Evolutionary conservation across 225 moss, liverwort and hornwort genomes (phyloP), one percentile per base, ranked within the genome.

Genomic region (Neckera pumila): DNA sequence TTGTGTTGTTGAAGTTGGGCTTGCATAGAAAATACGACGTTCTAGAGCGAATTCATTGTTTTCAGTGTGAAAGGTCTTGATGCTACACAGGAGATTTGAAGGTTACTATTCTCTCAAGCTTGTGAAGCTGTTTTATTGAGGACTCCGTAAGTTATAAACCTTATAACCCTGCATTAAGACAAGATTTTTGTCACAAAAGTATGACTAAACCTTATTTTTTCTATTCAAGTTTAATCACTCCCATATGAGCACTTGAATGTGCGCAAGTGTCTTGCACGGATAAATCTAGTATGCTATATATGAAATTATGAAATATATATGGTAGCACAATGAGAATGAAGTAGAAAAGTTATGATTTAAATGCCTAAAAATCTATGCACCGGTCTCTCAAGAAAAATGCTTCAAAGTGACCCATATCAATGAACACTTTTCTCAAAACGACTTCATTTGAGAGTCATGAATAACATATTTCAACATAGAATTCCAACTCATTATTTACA

Each of bases 1-100:
- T n/a, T 42, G 56, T 82, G 91, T 83, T 53, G 96, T 96, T 23
- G 94, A 94, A 92, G 79, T 92, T 19, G 90, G 87, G 20, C 91
- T 94, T 76, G 79, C 88, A 28, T 93, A 88, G 86, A 78, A 64
- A 42, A 69, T 56, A 33, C 73, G 36, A 33, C 57, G 75, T 59
- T 90, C 56, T 19, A 67, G 53, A 81, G 76, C 13, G 59, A 40
- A 17, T 60, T 63, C 9, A 42, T 70, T 84, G 20, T 62, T 62
- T 56, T 54, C 30, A 62, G 20, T 51, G 33, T 63, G 27, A 30
- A 56, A 77, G 45, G 38, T 43, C 25, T 83, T 51, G 64, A 49
- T 63, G 21, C 54, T 85, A 47, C 73, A 26, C 63, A n/a, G 43
- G 11, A 30, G 62, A 14, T 38, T 49, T 56, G 88, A 81, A 66